phyloP scores from a whole-genome alignment of 371 early-diverging fungal genomes.

The Syncephalastrum monosporum region DNA sequence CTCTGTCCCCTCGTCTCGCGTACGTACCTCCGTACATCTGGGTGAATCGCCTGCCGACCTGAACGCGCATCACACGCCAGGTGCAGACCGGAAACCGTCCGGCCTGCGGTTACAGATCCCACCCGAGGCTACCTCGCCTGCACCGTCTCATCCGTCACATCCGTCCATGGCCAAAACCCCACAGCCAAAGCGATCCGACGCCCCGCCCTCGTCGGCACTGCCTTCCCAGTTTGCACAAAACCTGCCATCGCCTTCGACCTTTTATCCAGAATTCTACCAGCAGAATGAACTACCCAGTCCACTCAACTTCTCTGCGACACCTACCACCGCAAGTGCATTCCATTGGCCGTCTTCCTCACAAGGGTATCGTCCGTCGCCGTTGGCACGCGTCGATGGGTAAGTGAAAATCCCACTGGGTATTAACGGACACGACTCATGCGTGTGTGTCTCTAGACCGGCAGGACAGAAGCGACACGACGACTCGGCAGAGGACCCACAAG shows the following conservation, averaged over 20 bases:
- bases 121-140: constrained; percentile 7
- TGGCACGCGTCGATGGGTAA: constrained; percentile 11
- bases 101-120: constrained; percentile 51
- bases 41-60: no score
- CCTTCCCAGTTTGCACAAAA: constrained; percentile 73
- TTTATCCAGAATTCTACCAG: constrained; percentile 75
- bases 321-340: constrained; percentile 53
- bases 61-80: neutral
- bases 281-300: constrained; percentile 65
- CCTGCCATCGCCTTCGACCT: constrained; percentile 73
- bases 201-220: constrained; percentile 37
- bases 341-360: constrained; percentile 51
- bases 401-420: no score
- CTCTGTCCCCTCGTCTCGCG: constrained; percentile 9
- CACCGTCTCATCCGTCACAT: no score
- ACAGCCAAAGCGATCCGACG: constrained; percentile 9
- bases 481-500: constrained; percentile 6
- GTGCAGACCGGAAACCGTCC: constrained; percentile 29
- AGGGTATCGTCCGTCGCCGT: constrained; percentile 26
- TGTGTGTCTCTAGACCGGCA: constrained; percentile 1
- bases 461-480: constrained; percentile 10
- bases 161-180: neutral
- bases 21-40: constrained; percentile 4
- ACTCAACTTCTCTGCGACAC: constrained; percentile 61
- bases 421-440: no score